Evolutionary conservation across 2,329 filamentous ascomycete genomes (phyloP).

Genomic region (Colletotrichum musicola): DNA sequence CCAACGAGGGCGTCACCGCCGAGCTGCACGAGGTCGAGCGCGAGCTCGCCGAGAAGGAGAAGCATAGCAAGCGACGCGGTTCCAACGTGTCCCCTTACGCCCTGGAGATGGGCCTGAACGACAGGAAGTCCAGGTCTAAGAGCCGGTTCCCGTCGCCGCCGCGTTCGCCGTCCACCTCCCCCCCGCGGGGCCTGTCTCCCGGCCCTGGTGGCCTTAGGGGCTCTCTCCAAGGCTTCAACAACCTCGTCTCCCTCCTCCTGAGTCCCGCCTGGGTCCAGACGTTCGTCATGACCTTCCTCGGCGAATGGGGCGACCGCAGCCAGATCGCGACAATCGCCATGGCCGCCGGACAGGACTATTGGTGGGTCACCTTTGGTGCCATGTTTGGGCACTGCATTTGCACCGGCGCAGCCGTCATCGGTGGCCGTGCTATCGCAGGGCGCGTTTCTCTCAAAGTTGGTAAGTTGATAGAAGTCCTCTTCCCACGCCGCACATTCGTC

Average conservation of each 20-base stretch:
- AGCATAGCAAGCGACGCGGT: conserved; percentile 74
- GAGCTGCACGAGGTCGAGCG: conserved; percentile 98
- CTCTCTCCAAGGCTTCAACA: conserved; percentile 76
- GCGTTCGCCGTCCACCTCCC: conserved; percentile 83
- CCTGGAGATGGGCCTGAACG: conserved; percentile 82
- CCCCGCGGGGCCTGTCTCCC: conserved; percentile 70
- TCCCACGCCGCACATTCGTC: neutral
- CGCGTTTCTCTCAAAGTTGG: conserved; percentile 95
- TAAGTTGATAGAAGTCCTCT: conserved; percentile 64
- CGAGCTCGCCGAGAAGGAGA: conserved; percentile 94
- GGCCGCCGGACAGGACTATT: conserved; percentile 98
- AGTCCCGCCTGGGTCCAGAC: conserved; percentile 99
- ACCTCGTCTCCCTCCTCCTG: conserved; percentile 87
- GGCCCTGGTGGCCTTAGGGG: conserved; percentile 48
- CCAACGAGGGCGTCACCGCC: conserved; percentile 90
- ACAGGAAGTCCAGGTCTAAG: conserved; percentile 77
- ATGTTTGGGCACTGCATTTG: conserved; percentile 89
- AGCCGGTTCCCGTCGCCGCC: conserved; percentile 84
- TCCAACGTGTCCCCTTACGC: conserved; percentile 80
- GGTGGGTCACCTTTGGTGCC: conserved; percentile 96
- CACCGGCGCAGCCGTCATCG: conserved; percentile 91
- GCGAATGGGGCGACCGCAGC: conserved; percentile 97
- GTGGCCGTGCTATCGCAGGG: conserved; percentile 91
- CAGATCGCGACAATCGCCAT: conserved; percentile 99
- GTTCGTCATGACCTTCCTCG: conserved; percentile 98